A percentile compares a stretch with the other conserved stretches of the same genome.
These are phyloP conservation scores for Tardiomyces digboiensis DNA, from an alignment of 1,139 yeast species.

Conservation along the genomic window DNA sequence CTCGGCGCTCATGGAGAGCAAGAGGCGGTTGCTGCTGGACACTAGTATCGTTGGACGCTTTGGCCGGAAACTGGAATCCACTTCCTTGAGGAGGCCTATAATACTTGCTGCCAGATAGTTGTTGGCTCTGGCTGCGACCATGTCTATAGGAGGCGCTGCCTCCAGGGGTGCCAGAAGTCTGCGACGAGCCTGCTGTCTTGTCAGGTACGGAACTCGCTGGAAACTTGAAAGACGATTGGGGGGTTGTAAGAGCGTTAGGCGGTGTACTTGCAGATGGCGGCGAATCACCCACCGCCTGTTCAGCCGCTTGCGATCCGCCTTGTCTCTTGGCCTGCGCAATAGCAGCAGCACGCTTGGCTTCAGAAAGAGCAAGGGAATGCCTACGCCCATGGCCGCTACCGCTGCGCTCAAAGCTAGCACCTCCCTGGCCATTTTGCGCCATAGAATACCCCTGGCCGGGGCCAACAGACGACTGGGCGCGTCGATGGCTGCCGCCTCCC, in stretches of 20 bases:
- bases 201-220: constrained; percentile 23
- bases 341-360: constrained; percentile 97
- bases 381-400: constrained; percentile 72
- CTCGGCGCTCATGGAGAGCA: constrained; percentile 33
- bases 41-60: constrained; percentile 11
- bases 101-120: constrained; percentile 14
- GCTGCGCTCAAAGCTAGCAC: constrained; percentile 4
- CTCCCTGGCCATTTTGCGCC: neutral
- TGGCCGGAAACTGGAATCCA: constrained; percentile 36
- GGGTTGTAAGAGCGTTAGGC: constrained; percentile 16
- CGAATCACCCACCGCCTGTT: constrained; percentile 3
- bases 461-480: constrained; percentile 25
- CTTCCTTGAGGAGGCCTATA: constrained; percentile 29
- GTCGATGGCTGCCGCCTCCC: constrained; percentile 17
- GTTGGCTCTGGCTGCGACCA: constrained; percentile 14
- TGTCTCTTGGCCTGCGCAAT: constrained; percentile 59
- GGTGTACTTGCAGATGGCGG: constrained; percentile 12
- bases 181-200: constrained; percentile 3
- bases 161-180: constrained; percentile 15
- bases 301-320: constrained; percentile 5
- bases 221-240: constrained; percentile 7
- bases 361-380: constrained; percentile 86
- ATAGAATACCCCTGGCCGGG: constrained; percentile 4
- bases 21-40: constrained; percentile 5
- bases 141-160: constrained; percentile 11